Conservation (phyloP, 495 filamentous ascomycete species). For the Aspergillus olivimuriae region DNA sequence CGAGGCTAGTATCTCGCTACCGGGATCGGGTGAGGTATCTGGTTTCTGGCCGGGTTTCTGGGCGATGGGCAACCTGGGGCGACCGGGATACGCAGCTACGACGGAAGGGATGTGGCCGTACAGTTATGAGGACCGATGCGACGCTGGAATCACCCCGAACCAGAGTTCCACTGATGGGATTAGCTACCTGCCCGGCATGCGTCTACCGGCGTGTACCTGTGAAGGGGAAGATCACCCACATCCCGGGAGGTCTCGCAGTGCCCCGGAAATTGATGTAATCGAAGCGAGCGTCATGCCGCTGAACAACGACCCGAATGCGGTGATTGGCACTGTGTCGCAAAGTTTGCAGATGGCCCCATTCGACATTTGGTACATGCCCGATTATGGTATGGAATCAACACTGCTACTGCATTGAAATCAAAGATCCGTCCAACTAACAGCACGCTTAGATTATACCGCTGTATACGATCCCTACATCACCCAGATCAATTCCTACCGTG, state of each 20-base stretch:
- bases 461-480: constrained; percentile 56
- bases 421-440: neutral
- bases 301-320: constrained; percentile 36
- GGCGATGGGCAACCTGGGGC: constrained; percentile 70
- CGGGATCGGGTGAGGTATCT: constrained; percentile 58
- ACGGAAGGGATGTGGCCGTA: constrained; percentile 79
- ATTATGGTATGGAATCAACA: too few relatives aligned
- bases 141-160: constrained; percentile 72
- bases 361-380: constrained; percentile 70
- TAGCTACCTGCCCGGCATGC: constrained; percentile 67
- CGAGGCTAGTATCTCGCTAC: constrained; percentile 73
- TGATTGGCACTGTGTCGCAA: constrained; percentile 61
- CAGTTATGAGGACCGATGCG: constrained; percentile 66
- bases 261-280: constrained; percentile 72
- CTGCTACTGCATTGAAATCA: too few relatives aligned
- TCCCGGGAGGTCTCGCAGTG: constrained; percentile 62
- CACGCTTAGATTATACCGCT: constrained; percentile 52
- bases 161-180: constrained; percentile 64
- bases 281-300: constrained; percentile 60
- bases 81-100: constrained; percentile 62
- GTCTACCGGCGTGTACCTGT: constrained; percentile 66
- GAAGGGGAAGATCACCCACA: constrained; percentile 59
- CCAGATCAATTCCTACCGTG: constrained; percentile 57
- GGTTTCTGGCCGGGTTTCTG: constrained; percentile 82
- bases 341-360: constrained; percentile 70